These are phyloP conservation scores for Tylopilus orsonianus DNA, from an alignment of 1,284 basidiomycete species.

Conservation along the genomic window DNA sequence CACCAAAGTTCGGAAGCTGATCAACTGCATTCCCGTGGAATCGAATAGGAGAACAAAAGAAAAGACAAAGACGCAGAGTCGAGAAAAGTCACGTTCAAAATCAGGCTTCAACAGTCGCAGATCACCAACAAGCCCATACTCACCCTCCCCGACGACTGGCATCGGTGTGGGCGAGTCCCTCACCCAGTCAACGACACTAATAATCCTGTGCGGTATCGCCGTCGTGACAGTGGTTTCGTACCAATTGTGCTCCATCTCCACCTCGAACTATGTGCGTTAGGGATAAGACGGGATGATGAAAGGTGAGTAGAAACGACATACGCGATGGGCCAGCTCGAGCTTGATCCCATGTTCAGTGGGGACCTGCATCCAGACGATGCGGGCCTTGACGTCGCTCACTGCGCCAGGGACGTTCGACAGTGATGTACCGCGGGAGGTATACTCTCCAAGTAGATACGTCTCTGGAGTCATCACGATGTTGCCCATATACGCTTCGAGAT, in stretches of 20 bases:
- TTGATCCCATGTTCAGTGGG: constrained; percentile 49
- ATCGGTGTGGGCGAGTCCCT: constrained; percentile 56
- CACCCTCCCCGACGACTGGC: not conserved
- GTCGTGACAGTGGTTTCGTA: constrained; percentile 72
- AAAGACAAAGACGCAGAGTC: too few species aligned
- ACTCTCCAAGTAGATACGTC: constrained; percentile 47
- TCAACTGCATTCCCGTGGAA: constrained; percentile 7
- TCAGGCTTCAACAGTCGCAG: not conserved
- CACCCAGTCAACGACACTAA: constrained; percentile 79
- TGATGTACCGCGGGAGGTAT: constrained; percentile 32
- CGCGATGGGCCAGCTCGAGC: constrained; percentile 51
- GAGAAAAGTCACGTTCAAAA: constrained; percentile 13
- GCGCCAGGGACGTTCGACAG: constrained; percentile 57
- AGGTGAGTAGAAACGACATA: constrained; percentile 3
- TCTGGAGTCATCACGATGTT: constrained; percentile 50
- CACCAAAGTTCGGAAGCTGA: constrained; percentile 8
- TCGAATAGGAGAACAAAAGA: too few species aligned
- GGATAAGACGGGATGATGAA: not conserved
- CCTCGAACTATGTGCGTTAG: constrained; percentile 53
- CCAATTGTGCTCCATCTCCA: constrained; percentile 83
- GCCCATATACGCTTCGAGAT: constrained; percentile 50
- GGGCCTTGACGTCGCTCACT: constrained; percentile 68
- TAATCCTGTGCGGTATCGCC: constrained; percentile 58
- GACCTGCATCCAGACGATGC: constrained; percentile 67
- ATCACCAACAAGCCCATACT: not conserved